Conservation (phyloP, 2,329 filamentous ascomycete genomes). For the Thermoascus crustaceus region DNA sequence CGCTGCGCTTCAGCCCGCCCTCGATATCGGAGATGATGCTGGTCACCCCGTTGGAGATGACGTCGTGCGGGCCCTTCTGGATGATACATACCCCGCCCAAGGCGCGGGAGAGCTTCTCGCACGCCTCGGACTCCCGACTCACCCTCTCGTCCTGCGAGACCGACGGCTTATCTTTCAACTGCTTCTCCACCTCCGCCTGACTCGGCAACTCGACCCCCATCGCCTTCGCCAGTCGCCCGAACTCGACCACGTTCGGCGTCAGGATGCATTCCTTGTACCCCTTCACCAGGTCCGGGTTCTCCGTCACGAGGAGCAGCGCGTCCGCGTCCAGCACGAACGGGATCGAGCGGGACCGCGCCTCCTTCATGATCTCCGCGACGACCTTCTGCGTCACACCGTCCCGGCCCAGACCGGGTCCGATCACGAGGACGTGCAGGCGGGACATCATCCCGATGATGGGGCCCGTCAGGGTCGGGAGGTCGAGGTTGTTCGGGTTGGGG, state of each 20-base stretch:
- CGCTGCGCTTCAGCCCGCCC: constrained; percentile 82
- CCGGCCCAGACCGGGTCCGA: constrained; percentile 84
- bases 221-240: constrained; percentile 68
- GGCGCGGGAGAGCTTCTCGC: constrained; percentile 60
- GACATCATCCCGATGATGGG: constrained; percentile 71
- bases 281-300: constrained; percentile 64
- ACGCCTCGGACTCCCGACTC: constrained; percentile 49
- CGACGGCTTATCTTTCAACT: constrained; percentile 36
- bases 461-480: constrained; percentile 54
- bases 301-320: constrained; percentile 69
- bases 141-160: constrained; percentile 33
- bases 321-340: constrained; percentile 90
- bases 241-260: constrained; percentile 93
- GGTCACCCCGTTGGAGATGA: constrained; percentile 68
- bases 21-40: constrained; percentile 69
- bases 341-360: constrained; percentile 61
- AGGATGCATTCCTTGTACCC: constrained; percentile 80
- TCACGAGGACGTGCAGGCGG: constrained; percentile 83
- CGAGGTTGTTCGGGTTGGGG: constrained; percentile 40
- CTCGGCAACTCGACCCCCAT: constrained; percentile 55
- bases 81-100: constrained; percentile 85
- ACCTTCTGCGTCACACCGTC: constrained; percentile 87
- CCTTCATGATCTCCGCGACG: constrained; percentile 67
- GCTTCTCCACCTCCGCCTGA: constrained; percentile 29
- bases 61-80: constrained; percentile 77